Percentiles rank a stretch among this genome's conserved stretches.
phyloP scores from a whole-genome alignment of 176 grass and related monocot genomes.

The Alloteropsis semialata region DNA sequence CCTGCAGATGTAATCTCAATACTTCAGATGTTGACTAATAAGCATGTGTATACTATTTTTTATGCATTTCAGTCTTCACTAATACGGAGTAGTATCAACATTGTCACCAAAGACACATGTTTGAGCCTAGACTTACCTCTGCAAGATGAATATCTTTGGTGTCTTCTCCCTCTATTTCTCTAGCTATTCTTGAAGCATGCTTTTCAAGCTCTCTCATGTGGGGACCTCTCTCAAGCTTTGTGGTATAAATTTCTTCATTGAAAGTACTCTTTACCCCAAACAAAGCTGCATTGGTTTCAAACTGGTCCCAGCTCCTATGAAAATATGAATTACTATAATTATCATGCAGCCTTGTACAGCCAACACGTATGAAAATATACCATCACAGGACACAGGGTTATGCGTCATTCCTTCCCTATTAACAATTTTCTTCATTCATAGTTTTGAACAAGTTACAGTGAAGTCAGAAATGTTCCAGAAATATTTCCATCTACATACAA shows the following conservation, averaged over 20 bases:
- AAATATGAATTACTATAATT: not conserved
- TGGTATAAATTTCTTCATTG: constrained; percentile 98
- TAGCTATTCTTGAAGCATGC: constrained; percentile 76
- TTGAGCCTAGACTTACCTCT: constrained; percentile 57
- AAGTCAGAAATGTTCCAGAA: not conserved
- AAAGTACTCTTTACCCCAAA: constrained; percentile 99
- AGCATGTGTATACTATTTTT: not conserved
- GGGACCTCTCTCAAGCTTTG: constrained; percentile 93
- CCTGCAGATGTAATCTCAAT: constrained; percentile 43
- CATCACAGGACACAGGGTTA: not conserved
- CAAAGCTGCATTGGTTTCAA: constrained; percentile 82
- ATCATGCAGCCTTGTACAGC: not conserved
- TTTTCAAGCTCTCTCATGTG: constrained; percentile 94
- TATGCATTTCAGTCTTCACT: not conserved
- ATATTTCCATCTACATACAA: not conserved
- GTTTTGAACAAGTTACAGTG: not conserved
- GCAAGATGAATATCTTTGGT: constrained; percentile 93
- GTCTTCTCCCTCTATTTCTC: constrained; percentile 95
- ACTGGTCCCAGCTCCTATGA: constrained; percentile 96
- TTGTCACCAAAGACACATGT: not conserved
- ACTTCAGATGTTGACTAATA: constrained; percentile 13
- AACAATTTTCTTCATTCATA: not conserved
- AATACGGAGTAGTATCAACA: constrained; percentile 7
- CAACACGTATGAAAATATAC: not conserved
- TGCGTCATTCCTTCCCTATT: not conserved